phyloP scores from a whole-genome alignment of 2,329 filamentous ascomycete genomes.

The Xylariaceae sp. region DNA sequence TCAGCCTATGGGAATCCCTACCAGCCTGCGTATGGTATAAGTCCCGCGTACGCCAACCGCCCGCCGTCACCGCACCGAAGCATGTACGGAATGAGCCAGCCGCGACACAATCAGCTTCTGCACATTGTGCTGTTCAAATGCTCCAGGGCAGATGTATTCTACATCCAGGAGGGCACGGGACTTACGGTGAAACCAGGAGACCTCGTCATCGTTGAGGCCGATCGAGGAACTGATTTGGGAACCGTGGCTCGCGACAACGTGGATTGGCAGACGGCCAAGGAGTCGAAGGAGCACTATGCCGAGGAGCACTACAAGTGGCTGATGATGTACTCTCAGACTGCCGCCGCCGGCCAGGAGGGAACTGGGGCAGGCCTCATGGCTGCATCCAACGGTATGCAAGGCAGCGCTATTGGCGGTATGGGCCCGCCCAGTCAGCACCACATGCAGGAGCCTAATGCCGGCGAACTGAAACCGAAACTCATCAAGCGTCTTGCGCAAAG shows the following conservation, averaged over 20 bases:
- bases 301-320: constrained; percentile 98
- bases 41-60: constrained; percentile 38
- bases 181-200: constrained; percentile 86
- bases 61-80: constrained; percentile 54
- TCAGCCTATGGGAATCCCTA: constrained; percentile 35
- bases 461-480: constrained; percentile 87
- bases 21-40: constrained; percentile 38
- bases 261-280: constrained; percentile 78
- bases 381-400: constrained; percentile 54
- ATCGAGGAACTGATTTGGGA: constrained; percentile 90
- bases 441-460: constrained; percentile 60
- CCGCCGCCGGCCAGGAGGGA: constrained; percentile 53
- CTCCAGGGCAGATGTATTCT: constrained; percentile 90
- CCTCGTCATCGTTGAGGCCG: constrained; percentile 93
- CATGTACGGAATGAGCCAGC: constrained; percentile 54
- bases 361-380: constrained; percentile 53
- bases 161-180: constrained; percentile 91
- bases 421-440: constrained; percentile 67
- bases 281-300: constrained; percentile 82
- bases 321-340: constrained; percentile 94
- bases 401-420: constrained; percentile 70
- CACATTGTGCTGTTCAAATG: constrained; percentile 97
- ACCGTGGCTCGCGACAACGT: constrained; percentile 86
- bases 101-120: constrained; percentile 60
- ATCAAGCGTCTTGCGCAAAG: constrained; percentile 91